These are phyloP conservation scores for Colletotrichum sidae DNA, from an alignment of 2,329 filamentous ascomycete species.

Conservation along the genomic window DNA sequence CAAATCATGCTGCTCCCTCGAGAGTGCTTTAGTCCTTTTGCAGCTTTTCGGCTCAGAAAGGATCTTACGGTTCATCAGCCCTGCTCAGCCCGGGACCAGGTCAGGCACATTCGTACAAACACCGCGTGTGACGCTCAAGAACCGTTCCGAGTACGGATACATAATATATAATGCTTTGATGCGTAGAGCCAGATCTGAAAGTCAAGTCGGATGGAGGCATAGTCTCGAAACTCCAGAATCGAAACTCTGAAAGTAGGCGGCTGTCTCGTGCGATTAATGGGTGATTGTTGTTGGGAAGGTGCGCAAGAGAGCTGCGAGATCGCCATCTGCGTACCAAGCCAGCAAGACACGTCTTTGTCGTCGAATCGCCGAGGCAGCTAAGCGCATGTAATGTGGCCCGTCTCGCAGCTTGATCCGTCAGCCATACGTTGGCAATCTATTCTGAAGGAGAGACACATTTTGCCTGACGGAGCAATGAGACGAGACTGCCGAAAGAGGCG, in stretches of 20 bases:
- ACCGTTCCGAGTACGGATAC: slow-evolving; percentile 17
- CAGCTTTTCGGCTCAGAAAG: slow-evolving; percentile 9
- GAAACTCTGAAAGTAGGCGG: too few species aligned
- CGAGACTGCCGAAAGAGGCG: slow-evolving; percentile 12
- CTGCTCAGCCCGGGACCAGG: slow-evolving; percentile 6
- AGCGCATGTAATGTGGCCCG: slow-evolving; percentile 2
- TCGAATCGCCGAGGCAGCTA: slow-evolving; percentile 12
- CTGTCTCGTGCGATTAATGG: too few species aligned
- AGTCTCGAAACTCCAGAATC: too few species aligned
- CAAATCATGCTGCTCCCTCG: background rate
- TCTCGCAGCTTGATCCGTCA: slow-evolving; percentile 11
- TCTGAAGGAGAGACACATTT: slow-evolving; percentile 13
- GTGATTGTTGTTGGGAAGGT: too few species aligned
- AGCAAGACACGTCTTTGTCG: background rate
- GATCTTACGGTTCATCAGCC: background rate
- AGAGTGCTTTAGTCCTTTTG: background rate
- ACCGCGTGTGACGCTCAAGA: slow-evolving; percentile 16
- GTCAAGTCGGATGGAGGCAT: background rate
- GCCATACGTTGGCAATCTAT: slow-evolving; percentile 24
- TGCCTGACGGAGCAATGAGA: slow-evolving; percentile 28
- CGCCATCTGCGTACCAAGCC: slow-evolving; percentile 2
- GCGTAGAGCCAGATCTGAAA: too few species aligned
- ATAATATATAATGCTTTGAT: background rate
- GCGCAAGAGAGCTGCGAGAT: background rate
- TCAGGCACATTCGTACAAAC: background rate